Conservation (phyloP, 2,329 filamentous ascomycete species). For the Monilinia fructigena region DNA sequence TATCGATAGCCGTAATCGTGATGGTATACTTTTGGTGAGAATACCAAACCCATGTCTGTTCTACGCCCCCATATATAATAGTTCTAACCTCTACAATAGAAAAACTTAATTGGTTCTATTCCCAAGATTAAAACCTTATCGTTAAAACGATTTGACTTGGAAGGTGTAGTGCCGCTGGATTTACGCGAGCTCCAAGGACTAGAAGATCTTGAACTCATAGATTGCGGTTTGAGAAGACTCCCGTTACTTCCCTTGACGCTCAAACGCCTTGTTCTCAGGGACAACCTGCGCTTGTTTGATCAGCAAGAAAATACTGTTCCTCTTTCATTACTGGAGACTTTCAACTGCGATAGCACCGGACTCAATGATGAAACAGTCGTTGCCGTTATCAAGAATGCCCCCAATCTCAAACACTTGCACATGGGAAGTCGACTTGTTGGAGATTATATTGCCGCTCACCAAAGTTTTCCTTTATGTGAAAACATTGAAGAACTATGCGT, state of each 20-base stretch:
- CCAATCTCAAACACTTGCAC: constrained; percentile 32
- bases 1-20: background rate
- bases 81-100: background rate
- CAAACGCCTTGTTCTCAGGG: constrained; percentile 32
- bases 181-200: background rate
- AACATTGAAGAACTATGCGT: constrained; percentile 34
- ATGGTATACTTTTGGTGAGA: background rate
- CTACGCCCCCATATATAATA: background rate
- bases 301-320: background rate
- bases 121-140: constrained; percentile 14
- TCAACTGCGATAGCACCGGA: constrained; percentile 31
- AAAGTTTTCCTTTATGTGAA: constrained; percentile 31
- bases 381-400: constrained; percentile 25
- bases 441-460: constrained; percentile 2
- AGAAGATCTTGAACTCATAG: constrained; percentile 31
- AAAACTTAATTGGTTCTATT: constrained; percentile 7
- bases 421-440: constrained; percentile 31
- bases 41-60: background rate
- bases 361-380: constrained; percentile 29
- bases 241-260: constrained; percentile 36
- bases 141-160: background rate
- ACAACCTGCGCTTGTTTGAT: constrained; percentile 21
- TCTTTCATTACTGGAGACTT: constrained; percentile 36
- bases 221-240: constrained; percentile 25
- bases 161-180: background rate